A percentile compares a stretch with the other conserved stretches of the same genome.
Conservation (phyloP, 2,329 filamentous ascomycete genomes). For the Ophiostoma himal-ulmi region DNA sequence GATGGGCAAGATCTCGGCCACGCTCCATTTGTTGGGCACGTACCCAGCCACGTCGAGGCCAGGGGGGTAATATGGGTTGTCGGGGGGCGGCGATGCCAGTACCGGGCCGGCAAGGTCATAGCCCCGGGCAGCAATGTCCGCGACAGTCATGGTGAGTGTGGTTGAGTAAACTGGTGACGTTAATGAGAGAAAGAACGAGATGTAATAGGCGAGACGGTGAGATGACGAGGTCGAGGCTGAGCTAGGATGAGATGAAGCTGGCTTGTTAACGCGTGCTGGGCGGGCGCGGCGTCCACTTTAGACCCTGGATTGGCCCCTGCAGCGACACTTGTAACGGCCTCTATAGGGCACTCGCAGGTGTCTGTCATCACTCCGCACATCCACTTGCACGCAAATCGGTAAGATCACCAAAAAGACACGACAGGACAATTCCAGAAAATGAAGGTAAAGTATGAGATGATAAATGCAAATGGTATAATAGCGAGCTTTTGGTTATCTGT, state of each 20-base stretch:
- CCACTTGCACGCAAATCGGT: not conserved
- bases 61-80: conserved; percentile 50
- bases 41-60: conserved; percentile 42
- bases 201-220: not conserved
- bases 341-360: not conserved
- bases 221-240: not conserved
- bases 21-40: conserved; percentile 39
- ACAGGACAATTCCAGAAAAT: not conserved
- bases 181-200: not conserved
- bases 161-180: not conserved
- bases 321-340: not conserved
- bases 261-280: not conserved
- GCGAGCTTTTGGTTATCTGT: not conserved
- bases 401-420: not conserved
- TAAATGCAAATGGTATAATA: not conserved
- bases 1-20: conserved; percentile 36
- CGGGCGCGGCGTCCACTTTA: too few relatives aligned
- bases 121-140: not conserved
- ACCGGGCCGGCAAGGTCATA: not conserved
- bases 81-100: not conserved
- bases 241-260: not conserved
- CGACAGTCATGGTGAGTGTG: not conserved
- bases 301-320: not conserved
- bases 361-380: not conserved
- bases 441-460: not conserved